Evolutionary conservation across 2,329 filamentous ascomycete species (phyloP), one percentile per base, ranked within the genome.

Genomic region (Triangularia setosa): DNA sequence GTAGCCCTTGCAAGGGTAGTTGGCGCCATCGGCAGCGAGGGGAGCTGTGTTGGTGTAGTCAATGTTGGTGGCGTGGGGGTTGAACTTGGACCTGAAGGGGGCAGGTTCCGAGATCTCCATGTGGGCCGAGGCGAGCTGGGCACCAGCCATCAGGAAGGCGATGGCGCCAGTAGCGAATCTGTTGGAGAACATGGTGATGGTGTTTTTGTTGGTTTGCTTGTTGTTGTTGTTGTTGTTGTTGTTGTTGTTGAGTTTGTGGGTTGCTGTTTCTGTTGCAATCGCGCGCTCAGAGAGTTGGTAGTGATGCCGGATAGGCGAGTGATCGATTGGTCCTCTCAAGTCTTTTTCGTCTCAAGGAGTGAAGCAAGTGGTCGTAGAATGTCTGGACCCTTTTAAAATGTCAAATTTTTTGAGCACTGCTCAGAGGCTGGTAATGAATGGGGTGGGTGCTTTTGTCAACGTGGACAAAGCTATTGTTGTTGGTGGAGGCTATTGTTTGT

Each of bases 1-100:
- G 73, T 80, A 81, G 68, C 88, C 87, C 79, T 93, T 93, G 84
- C 91, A 95, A 4, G 91, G 89, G 75, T 86, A 95, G 76, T 93
- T 84, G 64, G 81, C 80, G 25, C 89, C 88, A 65, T 81, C 79
- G 21, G 80, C 72, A 1, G 77, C 73, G 57, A 95, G 81, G 2
- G 91, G 91, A 16, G 82, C 81, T 35, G 87, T 91, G 79, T 92
- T 91, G 70, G 84, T 85, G 79, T 90, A 92, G 78, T 93, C 90
- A 73, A 86, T 81, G 62, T 82, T 76, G 67, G 73, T 71, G 1
- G 74, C 69, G 71, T 80, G 76, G 57, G 80, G 77, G 77, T 86
- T 85, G 74, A 74, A 75, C 76, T 83, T 83, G 71, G 82, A 84
- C 62, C 77, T 77, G 70, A 87, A 77, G 6, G 85, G 84, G 14